Percentiles rank a stretch among this genome's conserved stretches.
phyloP scores from a whole-genome alignment of 2,329 filamentous ascomycete species.

The Chaetomium olivaceum region DNA sequence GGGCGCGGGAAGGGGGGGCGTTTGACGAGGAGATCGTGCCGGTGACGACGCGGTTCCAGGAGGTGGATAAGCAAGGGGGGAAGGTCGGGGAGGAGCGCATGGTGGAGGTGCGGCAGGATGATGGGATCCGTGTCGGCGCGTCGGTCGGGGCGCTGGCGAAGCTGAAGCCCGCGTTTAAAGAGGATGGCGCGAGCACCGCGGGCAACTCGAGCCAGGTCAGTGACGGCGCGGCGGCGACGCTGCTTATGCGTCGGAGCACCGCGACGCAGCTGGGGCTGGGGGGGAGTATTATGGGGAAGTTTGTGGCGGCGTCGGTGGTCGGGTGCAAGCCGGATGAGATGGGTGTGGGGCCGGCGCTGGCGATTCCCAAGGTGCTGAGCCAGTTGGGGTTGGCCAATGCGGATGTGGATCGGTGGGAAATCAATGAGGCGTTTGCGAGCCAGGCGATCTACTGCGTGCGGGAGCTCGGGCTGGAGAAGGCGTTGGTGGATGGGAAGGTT shows the following conservation, averaged over 20 bases:
- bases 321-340: slow-evolving; percentile 90
- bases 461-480: slow-evolving; percentile 65
- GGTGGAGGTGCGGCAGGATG: slow-evolving; percentile 73
- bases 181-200: slow-evolving; percentile 75
- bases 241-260: slow-evolving; percentile 83
- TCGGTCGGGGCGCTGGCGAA: slow-evolving; percentile 69
- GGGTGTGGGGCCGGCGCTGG: slow-evolving; percentile 85
- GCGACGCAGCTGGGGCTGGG: slow-evolving; percentile 71
- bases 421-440: slow-evolving; percentile 80
- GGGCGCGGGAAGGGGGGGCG: slow-evolving; percentile 65
- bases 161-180: slow-evolving; percentile 83
- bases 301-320: slow-evolving; percentile 72
- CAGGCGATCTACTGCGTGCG: slow-evolving; percentile 71
- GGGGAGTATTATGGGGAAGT: slow-evolving; percentile 74
- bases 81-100: slow-evolving; percentile 57
- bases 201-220: slow-evolving; percentile 85
- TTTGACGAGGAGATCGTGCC: slow-evolving; percentile 81
- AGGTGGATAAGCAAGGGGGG: slow-evolving; percentile 61
- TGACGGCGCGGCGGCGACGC: slow-evolving; percentile 80
- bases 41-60: slow-evolving; percentile 69
- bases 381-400: slow-evolving; percentile 64
- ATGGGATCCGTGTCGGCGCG: slow-evolving; percentile 73
- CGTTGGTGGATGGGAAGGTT: slow-evolving; percentile 65
- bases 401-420: slow-evolving; percentile 85
- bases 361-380: slow-evolving; percentile 77